Evolutionary conservation across 805 yeast genomes (phyloP), one percentile per base, ranked within the genome.

Genomic region (Candida nonsorbophila): DNA sequence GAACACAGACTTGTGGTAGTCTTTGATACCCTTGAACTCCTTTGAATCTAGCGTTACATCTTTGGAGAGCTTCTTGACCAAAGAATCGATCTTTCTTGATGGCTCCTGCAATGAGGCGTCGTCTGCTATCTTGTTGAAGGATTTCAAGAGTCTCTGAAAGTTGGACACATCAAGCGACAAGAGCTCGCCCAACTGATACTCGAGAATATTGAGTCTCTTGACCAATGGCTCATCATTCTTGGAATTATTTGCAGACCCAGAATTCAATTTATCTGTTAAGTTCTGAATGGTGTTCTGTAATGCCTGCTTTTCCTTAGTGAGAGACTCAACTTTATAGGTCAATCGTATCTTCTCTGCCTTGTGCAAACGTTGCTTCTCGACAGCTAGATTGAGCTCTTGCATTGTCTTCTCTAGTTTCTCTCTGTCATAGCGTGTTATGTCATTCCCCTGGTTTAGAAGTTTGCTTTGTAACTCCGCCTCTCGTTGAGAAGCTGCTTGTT

Each of bases 21-120:
- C 65, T 20, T 51, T 45, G 11, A 53, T 32, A 15, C 35, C 32
- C 11, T 39, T 38, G 11, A 55, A 40, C 15, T 53, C 53, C 5
- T 36, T 28, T 10, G 40, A 41, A 22, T 44, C 49, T 20, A 37
- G 28, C 7, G 7, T 21, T 21, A 10, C 11, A 11, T n/a, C 24
- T 7, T 21, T 40, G 18, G 40, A 10, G 12, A 39, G 15, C 18
- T 34, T 36, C 14, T 21, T 10, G 4, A 24, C 10, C 33, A 40
- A 32, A 16, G 32, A 34, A 4, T 63, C 59, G 16, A 79, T 52
- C 40, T 77, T 72, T 14, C 59, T 58, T 14, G 66, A 61, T 6
- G 85, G 81, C 31, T 77, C 83, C n/a, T 58, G 56, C 11, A 78
- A 63, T 0, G 85, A 78, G 3, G 62, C 44, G 29, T 70, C 72